Evolutionary conservation across 805 yeast species (phyloP).

Genomic region (Teunomyces pallodes): DNA sequence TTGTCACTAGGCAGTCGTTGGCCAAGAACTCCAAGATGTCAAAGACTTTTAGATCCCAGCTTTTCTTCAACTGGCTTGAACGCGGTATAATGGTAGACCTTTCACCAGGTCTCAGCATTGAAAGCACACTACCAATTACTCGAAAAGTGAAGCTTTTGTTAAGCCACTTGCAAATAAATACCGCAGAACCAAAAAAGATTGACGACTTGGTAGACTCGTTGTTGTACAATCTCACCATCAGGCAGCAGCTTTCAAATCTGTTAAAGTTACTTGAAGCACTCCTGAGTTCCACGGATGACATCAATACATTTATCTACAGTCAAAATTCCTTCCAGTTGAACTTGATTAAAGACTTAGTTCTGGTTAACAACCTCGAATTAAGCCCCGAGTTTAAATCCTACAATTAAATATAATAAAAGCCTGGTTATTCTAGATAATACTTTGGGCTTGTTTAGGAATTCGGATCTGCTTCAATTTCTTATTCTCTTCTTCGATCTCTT

Average conservation of each 20-base stretch:
- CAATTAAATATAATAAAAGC: not conserved
- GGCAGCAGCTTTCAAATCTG: constrained; percentile 34
- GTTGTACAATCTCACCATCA: constrained; percentile 57
- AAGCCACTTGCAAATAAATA: not conserved
- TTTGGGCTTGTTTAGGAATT: constrained; percentile 5
- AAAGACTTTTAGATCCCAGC: constrained; percentile 12
- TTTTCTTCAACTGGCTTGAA: constrained; percentile 10
- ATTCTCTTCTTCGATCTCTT: not conserved
- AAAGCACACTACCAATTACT: not conserved
- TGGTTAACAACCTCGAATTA: constrained; percentile 10
- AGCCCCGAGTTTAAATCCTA: constrained; percentile 8
- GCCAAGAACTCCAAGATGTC: constrained; percentile 4
- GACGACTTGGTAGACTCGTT: constrained; percentile 69
- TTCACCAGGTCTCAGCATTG: not conserved
- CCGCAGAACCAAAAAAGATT: constrained; percentile 35
- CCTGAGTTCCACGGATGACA: constrained; percentile 12
- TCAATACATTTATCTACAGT: constrained; percentile 23
- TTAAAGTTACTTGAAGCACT: constrained; percentile 12
- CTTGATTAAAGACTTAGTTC: constrained; percentile 13
- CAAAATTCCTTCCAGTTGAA: constrained; percentile 17
- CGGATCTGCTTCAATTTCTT: constrained; percentile 1
- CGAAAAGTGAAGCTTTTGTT: not conserved
- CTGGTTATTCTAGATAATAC: constrained; percentile 2
- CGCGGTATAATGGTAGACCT: not conserved
- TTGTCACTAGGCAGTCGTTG: constrained; percentile 16